Percentiles rank a stretch among this genome's conserved stretches.
Evolutionary conservation across 2,329 filamentous ascomycete genomes (phyloP).

Genomic region (Hymenoscyphus fructigenus): DNA sequence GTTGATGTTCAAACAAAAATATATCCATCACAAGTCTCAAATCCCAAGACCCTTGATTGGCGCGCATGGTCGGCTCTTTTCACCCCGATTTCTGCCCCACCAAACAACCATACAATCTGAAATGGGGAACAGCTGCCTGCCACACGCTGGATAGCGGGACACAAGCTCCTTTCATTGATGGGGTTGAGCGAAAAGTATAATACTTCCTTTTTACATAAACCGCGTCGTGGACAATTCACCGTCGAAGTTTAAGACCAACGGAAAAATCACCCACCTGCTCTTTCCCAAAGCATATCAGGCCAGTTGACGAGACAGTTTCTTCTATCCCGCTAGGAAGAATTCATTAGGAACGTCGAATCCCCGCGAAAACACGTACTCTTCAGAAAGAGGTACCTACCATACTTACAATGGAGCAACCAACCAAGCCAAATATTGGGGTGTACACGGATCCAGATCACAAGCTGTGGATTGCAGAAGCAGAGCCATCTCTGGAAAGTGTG

Average conservation of each 20-base stretch:
- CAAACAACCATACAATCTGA: constrained; percentile 3
- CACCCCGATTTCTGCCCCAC: constrained; percentile 13
- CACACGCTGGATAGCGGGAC: not conserved
- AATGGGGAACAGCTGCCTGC: not conserved
- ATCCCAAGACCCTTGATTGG: constrained; percentile 14
- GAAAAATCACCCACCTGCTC: not conserved
- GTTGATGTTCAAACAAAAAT: too few relatives aligned
- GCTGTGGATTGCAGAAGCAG: constrained; percentile 80
- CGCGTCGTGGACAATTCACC: not conserved
- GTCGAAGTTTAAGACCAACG: not conserved
- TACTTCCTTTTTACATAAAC: too few relatives aligned
- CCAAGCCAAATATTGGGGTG: constrained; percentile 90
- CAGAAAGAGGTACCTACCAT: not conserved
- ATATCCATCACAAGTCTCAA: not conserved
- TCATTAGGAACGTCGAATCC: not conserved
- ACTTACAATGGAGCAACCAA: constrained; percentile 32
- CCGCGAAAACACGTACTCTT: not conserved
- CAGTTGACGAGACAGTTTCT: not conserved
- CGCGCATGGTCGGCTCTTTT: constrained; percentile 18
- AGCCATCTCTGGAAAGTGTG: constrained; percentile 74
- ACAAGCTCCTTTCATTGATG: not conserved
- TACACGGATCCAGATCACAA: constrained; percentile 94
- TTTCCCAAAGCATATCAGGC: not conserved
- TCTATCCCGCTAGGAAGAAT: not conserved
- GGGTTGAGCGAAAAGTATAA: not conserved